These are phyloP conservation scores for Punica granatum DNA, from an alignment of 345 rosid species.

Conservation along the genomic window DNA sequence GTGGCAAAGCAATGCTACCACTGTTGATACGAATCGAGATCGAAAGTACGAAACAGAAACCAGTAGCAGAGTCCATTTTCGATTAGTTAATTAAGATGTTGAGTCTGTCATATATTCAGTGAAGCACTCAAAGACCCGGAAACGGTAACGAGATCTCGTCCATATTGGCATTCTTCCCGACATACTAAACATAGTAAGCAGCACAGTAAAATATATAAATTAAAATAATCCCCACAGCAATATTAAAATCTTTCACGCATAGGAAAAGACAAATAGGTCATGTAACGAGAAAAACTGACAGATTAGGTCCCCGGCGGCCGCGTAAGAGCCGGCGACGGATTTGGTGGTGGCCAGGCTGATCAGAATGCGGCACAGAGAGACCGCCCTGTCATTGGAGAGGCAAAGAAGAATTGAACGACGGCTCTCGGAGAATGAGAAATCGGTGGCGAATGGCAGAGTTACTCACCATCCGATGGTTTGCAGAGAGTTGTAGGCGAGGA, in stretches of 20 bases:
- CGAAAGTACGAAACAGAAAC: neutral
- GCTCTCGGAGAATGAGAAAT: neutral
- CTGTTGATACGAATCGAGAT: neutral
- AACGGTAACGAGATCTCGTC: too few species aligned
- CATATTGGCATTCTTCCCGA: too few species aligned
- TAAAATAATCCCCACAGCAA: neutral
- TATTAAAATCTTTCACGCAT: neutral
- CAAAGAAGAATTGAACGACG: neutral
- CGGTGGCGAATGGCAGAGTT: neutral
- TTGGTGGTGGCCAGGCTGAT: constrained; percentile 22
- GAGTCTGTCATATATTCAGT: too few species aligned
- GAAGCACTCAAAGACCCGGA: too few species aligned
- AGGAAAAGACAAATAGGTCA: neutral
- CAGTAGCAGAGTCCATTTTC: too few species aligned
- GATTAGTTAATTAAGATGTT: too few species aligned
- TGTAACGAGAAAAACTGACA: constrained; percentile 25
- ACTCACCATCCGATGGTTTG: constrained; percentile 59
- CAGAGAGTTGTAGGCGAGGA: constrained; percentile 62
- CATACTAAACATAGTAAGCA: too few species aligned
- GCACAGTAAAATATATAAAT: neutral
- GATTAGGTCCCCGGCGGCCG: constrained; percentile 59
- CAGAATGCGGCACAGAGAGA: constrained; percentile 38
- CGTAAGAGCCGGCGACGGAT: constrained; percentile 44
- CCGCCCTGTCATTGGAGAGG: constrained; percentile 27
- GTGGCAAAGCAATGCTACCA: constrained; percentile 4